Evolutionary conservation across 2,329 filamentous ascomycete species (phyloP).

Genomic region (Zymoseptoria ardabiliae): DNA sequence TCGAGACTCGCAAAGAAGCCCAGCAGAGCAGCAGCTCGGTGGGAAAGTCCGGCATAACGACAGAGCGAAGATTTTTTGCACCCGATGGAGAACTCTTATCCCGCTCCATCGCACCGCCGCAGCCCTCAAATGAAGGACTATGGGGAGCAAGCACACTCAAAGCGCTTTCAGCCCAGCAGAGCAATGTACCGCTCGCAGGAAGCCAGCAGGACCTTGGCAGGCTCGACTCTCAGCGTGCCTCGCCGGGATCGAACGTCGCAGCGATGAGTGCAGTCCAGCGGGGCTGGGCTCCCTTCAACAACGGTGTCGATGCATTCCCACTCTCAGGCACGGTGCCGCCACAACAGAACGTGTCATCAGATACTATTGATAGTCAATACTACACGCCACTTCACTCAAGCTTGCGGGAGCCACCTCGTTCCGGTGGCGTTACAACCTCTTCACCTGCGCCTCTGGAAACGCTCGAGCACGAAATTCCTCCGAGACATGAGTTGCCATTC

Average conservation of each 20-base stretch:
- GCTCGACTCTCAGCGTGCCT: not conserved
- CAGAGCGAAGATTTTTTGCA: not conserved
- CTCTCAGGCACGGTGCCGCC: not conserved
- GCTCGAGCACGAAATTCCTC: constrained; percentile 16
- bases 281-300: not conserved
- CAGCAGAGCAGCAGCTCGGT: not conserved
- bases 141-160: not conserved
- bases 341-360: constrained; percentile 1
- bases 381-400: constrained; percentile 1
- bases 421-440: not conserved
- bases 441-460: constrained; percentile 1
- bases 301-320: not conserved
- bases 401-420: not conserved
- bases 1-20: not conserved
- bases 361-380: not conserved
- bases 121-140: not conserved
- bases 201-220: not conserved
- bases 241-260: not conserved
- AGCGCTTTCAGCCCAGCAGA: not conserved
- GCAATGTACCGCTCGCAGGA: not conserved
- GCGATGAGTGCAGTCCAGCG: not conserved
- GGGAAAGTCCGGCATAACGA: not conserved
- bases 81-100: not conserved
- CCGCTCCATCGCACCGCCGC: not conserved
- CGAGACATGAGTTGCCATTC: constrained; percentile 34